Conservation (phyloP, 495 filamentous ascomycete genomes). For the Annulohypoxylon stygium region DNA sequence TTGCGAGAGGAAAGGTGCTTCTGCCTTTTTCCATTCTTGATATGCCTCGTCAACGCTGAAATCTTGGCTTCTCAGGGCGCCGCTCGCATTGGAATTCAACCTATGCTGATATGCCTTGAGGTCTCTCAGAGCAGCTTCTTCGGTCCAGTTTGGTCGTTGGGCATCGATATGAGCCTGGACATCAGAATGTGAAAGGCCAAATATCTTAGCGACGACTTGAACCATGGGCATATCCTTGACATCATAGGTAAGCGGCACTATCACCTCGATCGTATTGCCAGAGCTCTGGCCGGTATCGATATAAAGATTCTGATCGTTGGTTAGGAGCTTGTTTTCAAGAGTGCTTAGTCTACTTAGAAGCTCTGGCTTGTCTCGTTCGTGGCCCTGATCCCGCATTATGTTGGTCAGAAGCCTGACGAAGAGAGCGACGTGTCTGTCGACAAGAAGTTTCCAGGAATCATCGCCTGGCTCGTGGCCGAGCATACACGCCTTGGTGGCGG, state of each 20-base stretch:
- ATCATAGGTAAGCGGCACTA: conserved; percentile 85
- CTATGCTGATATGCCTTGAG: conserved; percentile 93
- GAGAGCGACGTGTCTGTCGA: conserved; percentile 93
- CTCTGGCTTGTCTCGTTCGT: conserved; percentile 81
- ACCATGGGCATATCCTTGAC: conserved; percentile 98
- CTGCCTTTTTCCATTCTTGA: conserved; percentile 88
- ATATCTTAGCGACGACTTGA: conserved; percentile 85
- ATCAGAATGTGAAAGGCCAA: conserved; percentile 78
- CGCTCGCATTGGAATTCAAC: conserved; percentile 79
- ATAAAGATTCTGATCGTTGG: conserved; percentile 91
- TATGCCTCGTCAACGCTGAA: conserved; percentile 94
- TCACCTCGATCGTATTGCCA: conserved; percentile 77
- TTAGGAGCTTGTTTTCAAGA: conserved; percentile 91
- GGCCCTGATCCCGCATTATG: conserved; percentile 81
- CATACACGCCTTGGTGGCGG: conserved; percentile 81
- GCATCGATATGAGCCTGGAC: conserved; percentile 89
- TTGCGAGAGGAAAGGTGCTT: conserved; percentile 84
- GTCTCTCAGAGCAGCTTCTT: conserved; percentile 89
- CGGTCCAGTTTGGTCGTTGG: conserved; percentile 85
- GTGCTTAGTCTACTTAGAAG: conserved; percentile 80
- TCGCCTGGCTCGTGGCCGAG: conserved; percentile 86
- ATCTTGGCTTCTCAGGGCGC: conserved; percentile 83
- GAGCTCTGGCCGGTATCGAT: conserved; percentile 66
- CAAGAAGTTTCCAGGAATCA: conserved; percentile 91
- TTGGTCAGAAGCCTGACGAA: conserved; percentile 89